Evolutionary conservation across 495 filamentous ascomycete species (phyloP).

Genomic region (Podospora bellae-mahoneyi): DNA sequence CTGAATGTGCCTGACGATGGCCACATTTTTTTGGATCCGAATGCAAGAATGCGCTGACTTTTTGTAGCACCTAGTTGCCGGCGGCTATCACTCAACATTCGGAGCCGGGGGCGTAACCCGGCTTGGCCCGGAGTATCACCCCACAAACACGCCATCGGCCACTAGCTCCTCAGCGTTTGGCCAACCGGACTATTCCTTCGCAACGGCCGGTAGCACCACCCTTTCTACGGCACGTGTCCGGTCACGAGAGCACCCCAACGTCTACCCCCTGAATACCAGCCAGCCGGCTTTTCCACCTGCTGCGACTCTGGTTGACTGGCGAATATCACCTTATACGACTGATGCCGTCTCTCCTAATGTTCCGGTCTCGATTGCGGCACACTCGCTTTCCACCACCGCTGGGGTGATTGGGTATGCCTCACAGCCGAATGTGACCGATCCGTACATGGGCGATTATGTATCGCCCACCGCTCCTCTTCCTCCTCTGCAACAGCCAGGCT

Average conservation of each 20-base stretch:
- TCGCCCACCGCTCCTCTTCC: slow-evolving; percentile 8
- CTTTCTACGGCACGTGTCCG: neutral
- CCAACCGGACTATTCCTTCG: slow-evolving; percentile 8
- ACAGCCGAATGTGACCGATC: slow-evolving; percentile 5
- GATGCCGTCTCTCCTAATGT: slow-evolving; percentile 13
- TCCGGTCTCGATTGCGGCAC: slow-evolving; percentile 3
- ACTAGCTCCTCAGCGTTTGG: neutral
- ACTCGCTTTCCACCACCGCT: neutral
- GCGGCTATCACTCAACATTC: slow-evolving; percentile 3
- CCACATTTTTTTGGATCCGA: slow-evolving; percentile 2
- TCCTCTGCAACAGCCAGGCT: neutral
- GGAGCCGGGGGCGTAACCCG: slow-evolving; percentile 1
- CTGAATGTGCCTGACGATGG: neutral
- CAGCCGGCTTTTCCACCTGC: slow-evolving; percentile 10
- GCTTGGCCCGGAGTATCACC: slow-evolving; percentile 14
- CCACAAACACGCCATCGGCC: slow-evolving; percentile 4
- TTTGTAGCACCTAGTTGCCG: slow-evolving; percentile 12
- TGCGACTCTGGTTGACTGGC: neutral
- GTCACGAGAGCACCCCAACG: neutral
- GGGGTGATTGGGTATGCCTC: slow-evolving; percentile 3
- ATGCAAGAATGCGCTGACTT: slow-evolving; percentile 13
- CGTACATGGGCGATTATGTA: slow-evolving; percentile 17
- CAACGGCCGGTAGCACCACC: neutral
- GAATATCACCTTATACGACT: slow-evolving; percentile 4
- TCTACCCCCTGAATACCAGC: slow-evolving; percentile 1